phyloP scores from a whole-genome alignment of 2,329 filamentous ascomycete species.

The Alternaria brassicae region DNA sequence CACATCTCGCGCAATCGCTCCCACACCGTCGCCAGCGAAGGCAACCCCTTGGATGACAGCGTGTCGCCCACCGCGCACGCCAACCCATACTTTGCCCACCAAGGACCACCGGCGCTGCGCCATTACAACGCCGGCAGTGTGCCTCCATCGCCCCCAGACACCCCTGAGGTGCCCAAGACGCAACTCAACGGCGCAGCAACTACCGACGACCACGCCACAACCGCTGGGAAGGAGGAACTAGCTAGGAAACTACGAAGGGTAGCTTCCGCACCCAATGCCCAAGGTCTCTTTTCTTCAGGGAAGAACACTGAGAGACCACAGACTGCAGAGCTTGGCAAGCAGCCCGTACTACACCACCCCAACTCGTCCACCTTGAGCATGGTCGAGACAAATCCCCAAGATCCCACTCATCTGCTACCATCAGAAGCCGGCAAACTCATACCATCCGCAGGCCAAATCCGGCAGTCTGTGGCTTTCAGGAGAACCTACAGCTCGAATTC shows the following conservation, averaged over 20 bases:
- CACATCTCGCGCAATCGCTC: conserved; percentile 87
- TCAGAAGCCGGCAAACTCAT: conserved; percentile 60
- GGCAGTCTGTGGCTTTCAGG: conserved; percentile 76
- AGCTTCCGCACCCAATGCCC: conserved; percentile 94
- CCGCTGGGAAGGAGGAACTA: conserved; percentile 89
- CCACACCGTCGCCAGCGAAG: conserved; percentile 90
- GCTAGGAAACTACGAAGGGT: conserved; percentile 92
- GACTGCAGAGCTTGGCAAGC: conserved; percentile 86
- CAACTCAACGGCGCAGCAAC: conserved; percentile 74
- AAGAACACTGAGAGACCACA: conserved; percentile 68
- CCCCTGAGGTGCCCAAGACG: conserved; percentile 68
- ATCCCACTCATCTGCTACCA: conserved; percentile 40
- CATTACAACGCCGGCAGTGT: conserved; percentile 96
- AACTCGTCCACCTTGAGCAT: conserved; percentile 62
- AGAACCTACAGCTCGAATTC: conserved; percentile 99
- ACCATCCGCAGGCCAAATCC: conserved; percentile 70
- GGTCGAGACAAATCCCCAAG: conserved; percentile 54
- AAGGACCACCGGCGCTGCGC: conserved; percentile 89
- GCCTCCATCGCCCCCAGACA: conserved; percentile 90
- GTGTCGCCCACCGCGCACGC: conserved; percentile 92
- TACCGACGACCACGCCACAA: conserved; percentile 69
- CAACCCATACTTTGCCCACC: conserved; percentile 97
- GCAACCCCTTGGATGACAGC: conserved; percentile 85
- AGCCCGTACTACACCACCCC: conserved; percentile 70
- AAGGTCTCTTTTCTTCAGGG: conserved; percentile 76